A percentile compares a stretch with the other conserved stretches of the same genome.
These are phyloP conservation scores for Plantago major DNA, from an alignment of 257 asterid species.

Conservation along the genomic window DNA sequence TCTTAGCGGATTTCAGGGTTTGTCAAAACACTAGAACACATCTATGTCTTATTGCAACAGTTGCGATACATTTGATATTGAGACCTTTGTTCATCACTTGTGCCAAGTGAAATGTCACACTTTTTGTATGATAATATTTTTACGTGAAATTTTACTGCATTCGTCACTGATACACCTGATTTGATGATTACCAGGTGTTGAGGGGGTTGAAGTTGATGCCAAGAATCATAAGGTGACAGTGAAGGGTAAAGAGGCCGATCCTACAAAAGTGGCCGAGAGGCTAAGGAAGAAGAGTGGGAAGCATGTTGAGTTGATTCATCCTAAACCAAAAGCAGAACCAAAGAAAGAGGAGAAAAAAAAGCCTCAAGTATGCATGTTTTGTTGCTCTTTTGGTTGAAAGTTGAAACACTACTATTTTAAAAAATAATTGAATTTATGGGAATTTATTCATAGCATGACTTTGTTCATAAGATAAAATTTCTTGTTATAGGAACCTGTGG, in stretches of 20 bases:
- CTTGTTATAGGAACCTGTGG: constrained; percentile 24
- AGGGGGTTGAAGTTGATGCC: constrained; percentile 45
- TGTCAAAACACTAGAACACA: neutral
- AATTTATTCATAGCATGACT: no score
- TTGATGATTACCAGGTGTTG: constrained; percentile 41
- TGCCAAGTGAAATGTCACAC: neutral
- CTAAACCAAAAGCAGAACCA: constrained; percentile 29
- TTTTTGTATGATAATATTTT: neutral
- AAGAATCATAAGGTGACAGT: constrained; percentile 44
- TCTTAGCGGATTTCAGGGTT: constrained; percentile 47
- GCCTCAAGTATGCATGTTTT: constrained; percentile 24
- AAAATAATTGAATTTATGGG: no score
- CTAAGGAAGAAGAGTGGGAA: constrained; percentile 61
- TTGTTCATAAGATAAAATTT: neutral
- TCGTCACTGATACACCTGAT: neutral
- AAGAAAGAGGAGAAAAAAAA: constrained; percentile 29
- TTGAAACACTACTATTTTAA: no score
- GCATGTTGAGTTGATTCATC: constrained; percentile 51
- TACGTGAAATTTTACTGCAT: neutral
- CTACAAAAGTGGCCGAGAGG: constrained; percentile 47
- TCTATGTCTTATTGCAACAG: neutral
- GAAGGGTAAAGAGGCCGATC: constrained; percentile 54
- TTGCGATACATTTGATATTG: neutral
- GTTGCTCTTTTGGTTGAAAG: no score
- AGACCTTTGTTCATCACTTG: neutral